These are phyloP conservation scores for Boletus pseudopeckii DNA, from an alignment of 768 basidiomycete genomes.

Conservation along the genomic window DNA sequence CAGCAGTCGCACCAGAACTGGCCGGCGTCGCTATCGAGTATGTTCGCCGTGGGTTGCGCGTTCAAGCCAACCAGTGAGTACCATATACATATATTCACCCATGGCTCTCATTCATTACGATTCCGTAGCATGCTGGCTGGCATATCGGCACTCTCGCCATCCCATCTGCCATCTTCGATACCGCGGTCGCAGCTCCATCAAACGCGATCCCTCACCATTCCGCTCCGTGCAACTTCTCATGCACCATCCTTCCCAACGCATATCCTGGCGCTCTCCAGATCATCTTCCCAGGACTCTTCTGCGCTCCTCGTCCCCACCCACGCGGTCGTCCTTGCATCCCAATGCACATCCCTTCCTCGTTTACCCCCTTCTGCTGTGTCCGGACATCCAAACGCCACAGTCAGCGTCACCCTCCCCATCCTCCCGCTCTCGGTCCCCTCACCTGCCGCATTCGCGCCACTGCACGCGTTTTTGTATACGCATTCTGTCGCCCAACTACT, in stretches of 20 bases:
- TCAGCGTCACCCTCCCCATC: conserved; percentile 52
- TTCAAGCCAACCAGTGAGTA: conserved; percentile 44
- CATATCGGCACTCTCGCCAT: conserved; percentile 47
- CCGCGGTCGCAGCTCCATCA: conserved; percentile 32
- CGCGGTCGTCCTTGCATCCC: conserved; percentile 62
- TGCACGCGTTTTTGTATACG: conserved; percentile 67
- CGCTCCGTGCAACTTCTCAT: conserved; percentile 27
- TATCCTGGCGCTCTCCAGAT: conserved; percentile 44
- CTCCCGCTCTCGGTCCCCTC: conserved; percentile 61
- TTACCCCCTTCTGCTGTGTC: conserved; percentile 41
- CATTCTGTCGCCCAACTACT: conserved; percentile 52
- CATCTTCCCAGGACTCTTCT: conserved; percentile 31
- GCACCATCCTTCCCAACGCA: conserved; percentile 44
- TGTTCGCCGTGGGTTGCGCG: conserved; percentile 49
- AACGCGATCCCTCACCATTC: conserved; percentile 30
- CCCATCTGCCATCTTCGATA: conserved; percentile 37
- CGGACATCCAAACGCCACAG: conserved; percentile 31
- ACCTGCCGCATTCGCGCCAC: conserved; percentile 54
- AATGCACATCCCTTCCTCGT: conserved; percentile 62
- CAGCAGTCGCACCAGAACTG: conserved; percentile 51
- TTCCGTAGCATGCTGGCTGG: conserved; percentile 36
- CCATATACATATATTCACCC: conserved; percentile 1
- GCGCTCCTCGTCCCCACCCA: conserved; percentile 61
- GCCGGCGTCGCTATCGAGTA: conserved; percentile 58
- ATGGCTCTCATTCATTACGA: conserved; percentile 30